Evolutionary conservation across 1,284 basidiomycete genomes (phyloP), one percentile per base, ranked within the genome.

Genomic region (Cutaneotrichosporon sp.): DNA sequence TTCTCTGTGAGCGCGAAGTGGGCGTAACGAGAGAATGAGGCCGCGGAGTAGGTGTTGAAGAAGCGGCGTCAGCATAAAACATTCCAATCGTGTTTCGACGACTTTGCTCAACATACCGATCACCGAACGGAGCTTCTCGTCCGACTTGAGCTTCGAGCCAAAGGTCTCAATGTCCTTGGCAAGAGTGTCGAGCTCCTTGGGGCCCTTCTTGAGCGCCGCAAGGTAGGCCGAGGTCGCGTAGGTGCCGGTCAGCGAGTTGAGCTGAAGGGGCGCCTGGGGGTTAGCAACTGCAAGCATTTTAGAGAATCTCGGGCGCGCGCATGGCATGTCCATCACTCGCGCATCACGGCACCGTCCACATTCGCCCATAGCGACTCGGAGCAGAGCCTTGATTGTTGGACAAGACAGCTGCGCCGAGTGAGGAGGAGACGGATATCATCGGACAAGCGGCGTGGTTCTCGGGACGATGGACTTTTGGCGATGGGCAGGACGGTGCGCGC

Each of bases 181-280:
- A 71, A 96, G 83, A 20, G 80, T 78, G 69, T 84, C 82, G 33
- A 75, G 67, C 43, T 74, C 71, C 60, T 72, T 65, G 54, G 87
- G 82, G 4, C 87, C 88, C 79, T 91, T 88, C 67, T 84, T 80
- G 69, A 92, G 83, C 17, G 96, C 92, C 50, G 94, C 94, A 49
- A 86, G 83, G 78, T 89, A 99, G 61, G 89, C 82, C 25, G 96
- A 94, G 55, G 88, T 87, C 60, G 96, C 94, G 77, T 99, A 98
- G 78, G 97, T 97, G 74, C 75, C 75, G 47, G 74, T 70, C 42
- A 76, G 69, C 44, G 74, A 74, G 68, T 75, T 75, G 67, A 76
- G 74, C 68, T 74, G 72, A 60, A 76, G 52, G 44, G 75, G 74
- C 35, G 72, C 64, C 75, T 76, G 60, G n/a, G n/a, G 14, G 31